Percentiles rank a stretch among this genome's conserved stretches.
Conservation (phyloP, 257 asterid genomes). For the Voacanga thouarsii region DNA sequence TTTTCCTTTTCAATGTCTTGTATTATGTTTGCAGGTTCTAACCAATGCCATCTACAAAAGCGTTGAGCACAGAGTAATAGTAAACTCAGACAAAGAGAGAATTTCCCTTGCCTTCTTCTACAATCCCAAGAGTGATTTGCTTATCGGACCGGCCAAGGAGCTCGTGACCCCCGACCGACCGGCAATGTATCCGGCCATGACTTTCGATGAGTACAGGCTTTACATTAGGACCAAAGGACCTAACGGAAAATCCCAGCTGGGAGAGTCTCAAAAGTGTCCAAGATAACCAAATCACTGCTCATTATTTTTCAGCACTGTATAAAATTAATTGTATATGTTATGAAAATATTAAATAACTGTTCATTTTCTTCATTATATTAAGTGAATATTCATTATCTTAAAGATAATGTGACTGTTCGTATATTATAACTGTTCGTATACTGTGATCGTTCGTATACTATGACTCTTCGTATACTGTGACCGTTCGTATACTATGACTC, state of each 20-base stretch:
- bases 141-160: slow-evolving; percentile 53
- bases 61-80: slow-evolving; percentile 72
- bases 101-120: slow-evolving; percentile 63
- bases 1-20: too few relatives aligned
- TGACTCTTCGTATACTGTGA: too few relatives aligned
- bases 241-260: slow-evolving; percentile 63
- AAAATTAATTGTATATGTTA: too few relatives aligned
- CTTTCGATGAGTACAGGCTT: slow-evolving; percentile 66
- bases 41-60: slow-evolving; percentile 67
- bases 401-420: too few relatives aligned
- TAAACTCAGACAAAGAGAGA: slow-evolving; percentile 51
- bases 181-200: slow-evolving; percentile 55
- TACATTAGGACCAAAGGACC: slow-evolving; percentile 72
- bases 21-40: slow-evolving; percentile 31
- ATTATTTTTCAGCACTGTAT: background rate
- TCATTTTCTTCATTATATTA: too few relatives aligned
- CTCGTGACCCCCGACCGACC: slow-evolving; percentile 43
- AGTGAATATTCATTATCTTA: too few relatives aligned
- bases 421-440: too few relatives aligned
- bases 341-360: too few relatives aligned
- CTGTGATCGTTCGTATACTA: too few relatives aligned
- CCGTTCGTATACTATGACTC: too few relatives aligned
- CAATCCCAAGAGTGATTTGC: slow-evolving; percentile 59
- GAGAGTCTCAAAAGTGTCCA: slow-evolving; percentile 22
- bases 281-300: background rate